Percentiles rank a stretch among this genome's conserved stretches.
Evolutionary conservation across 2,329 filamentous ascomycete genomes (phyloP).

Genomic region (Thyridium curvatum): DNA sequence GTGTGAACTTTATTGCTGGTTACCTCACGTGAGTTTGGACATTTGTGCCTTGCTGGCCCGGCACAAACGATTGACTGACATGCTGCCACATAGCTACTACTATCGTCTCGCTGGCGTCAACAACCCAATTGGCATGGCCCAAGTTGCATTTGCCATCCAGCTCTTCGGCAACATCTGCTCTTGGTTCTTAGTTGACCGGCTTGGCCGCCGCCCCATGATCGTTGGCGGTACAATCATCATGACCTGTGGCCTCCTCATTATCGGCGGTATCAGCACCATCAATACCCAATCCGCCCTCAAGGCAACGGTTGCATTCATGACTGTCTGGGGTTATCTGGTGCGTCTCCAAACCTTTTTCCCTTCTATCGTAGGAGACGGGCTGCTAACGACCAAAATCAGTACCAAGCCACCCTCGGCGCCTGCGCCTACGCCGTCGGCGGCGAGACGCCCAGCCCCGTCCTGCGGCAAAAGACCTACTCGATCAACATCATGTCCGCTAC

Average conservation of each 20-base stretch:
- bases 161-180: conserved; percentile 21
- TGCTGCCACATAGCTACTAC: conserved; percentile 10
- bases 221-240: conserved; percentile 18
- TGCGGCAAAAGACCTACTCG: conserved; percentile 23
- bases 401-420: conserved; percentile 20
- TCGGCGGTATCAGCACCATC: conserved; percentile 22
- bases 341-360: background rate
- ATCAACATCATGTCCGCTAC: conserved; percentile 24
- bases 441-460: conserved; percentile 19
- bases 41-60: too few species aligned
- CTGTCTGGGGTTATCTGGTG: conserved; percentile 16
- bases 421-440: conserved; percentile 21
- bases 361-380: background rate
- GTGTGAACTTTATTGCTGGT: conserved; percentile 20
- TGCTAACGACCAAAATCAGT: conserved; percentile 3
- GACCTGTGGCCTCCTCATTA: conserved; percentile 18
- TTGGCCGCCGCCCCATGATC: conserved; percentile 21
- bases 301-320: conserved; percentile 20
- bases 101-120: conserved; percentile 19
- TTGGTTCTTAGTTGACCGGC: conserved; percentile 20
- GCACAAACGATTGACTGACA: background rate
- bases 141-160: conserved; percentile 20
- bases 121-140: conserved; percentile 18
- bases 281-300: conserved; percentile 11
- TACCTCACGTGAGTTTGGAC: conserved; percentile 15